phyloP scores from a whole-genome alignment of 2,329 filamentous ascomycete genomes.

The Botrytis sinoallii region DNA sequence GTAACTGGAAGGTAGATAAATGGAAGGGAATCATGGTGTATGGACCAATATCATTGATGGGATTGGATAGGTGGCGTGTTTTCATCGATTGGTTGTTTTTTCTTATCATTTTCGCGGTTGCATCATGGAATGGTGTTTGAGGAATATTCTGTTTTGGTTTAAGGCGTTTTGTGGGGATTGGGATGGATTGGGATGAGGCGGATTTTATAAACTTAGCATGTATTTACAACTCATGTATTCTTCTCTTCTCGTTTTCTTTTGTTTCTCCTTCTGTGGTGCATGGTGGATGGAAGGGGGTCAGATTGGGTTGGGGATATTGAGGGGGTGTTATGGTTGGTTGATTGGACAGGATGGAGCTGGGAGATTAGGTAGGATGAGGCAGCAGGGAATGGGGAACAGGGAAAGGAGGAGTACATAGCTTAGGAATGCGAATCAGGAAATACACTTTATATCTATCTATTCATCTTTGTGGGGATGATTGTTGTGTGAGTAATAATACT shows the following conservation, averaged over 20 bases:
- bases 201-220: not conserved
- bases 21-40: conserved; percentile 16
- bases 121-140: not conserved
- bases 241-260: not conserved
- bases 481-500: not conserved
- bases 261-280: not conserved
- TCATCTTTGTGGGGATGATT: not conserved
- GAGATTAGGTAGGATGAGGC: not conserved
- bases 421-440: not conserved
- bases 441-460: not conserved
- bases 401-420: not conserved
- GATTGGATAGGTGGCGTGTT: conserved; percentile 8
- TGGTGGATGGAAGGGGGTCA: not conserved
- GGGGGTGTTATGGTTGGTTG: not conserved
- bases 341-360: not conserved
- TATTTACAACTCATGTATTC: conserved; percentile 12
- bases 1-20: conserved; percentile 10
- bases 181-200: not conserved
- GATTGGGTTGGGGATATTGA: not conserved
- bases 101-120: not conserved
- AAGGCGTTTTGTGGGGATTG: not conserved
- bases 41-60: conserved; percentile 4
- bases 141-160: not conserved
- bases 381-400: no score
- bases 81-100: not conserved